phyloP scores from a whole-genome alignment of 768 basidiomycete genomes.

The Suillus weaverae region DNA sequence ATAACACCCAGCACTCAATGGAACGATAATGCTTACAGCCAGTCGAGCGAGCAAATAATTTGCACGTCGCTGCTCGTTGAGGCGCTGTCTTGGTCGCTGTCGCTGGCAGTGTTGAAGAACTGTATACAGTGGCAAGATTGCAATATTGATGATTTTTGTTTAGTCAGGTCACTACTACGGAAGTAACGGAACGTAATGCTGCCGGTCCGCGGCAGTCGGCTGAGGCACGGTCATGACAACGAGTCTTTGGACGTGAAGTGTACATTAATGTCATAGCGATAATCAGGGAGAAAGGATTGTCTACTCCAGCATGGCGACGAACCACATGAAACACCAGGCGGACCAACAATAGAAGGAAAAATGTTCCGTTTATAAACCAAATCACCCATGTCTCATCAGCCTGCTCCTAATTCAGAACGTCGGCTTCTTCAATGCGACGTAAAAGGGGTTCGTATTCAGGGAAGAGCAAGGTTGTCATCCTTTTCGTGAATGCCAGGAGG shows the following conservation, averaged over 20 bases:
- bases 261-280: neutral
- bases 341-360: neutral
- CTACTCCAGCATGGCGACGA: neutral
- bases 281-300: neutral
- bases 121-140: neutral
- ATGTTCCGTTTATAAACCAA: neutral
- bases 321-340: neutral
- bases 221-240: neutral
- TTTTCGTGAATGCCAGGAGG: constrained; percentile 20
- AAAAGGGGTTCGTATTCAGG: constrained; percentile 28
- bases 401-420: constrained; percentile 5
- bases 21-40: neutral
- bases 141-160: neutral
- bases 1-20: neutral
- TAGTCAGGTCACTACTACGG: neutral
- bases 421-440: constrained; percentile 6
- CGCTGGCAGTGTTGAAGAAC: neutral
- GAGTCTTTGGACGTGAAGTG: neutral
- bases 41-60: constrained; percentile 1
- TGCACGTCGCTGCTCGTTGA: constrained; percentile 3
- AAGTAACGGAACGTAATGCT: neutral
- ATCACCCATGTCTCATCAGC: neutral
- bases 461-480: constrained; percentile 27
- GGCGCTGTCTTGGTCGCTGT: neutral
- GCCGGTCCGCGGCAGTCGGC: neutral